phyloP scores from a whole-genome alignment of 371 early-diverging fungal species.

The Mucor irregularis region DNA sequence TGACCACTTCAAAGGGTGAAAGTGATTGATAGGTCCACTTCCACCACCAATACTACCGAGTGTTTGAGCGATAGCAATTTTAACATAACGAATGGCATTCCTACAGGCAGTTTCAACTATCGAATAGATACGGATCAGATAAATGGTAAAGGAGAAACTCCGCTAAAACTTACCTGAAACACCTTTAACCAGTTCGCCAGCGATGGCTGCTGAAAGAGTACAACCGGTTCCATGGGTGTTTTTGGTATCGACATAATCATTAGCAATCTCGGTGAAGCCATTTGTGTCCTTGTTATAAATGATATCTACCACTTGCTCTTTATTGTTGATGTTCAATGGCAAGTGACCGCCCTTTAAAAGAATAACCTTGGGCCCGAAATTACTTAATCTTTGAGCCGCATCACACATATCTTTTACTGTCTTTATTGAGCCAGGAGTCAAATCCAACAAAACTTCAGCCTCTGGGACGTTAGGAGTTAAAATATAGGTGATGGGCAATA shows the following conservation, averaged over 20 bases:
- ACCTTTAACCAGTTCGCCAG: slow-evolving; percentile 68
- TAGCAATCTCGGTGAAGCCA: slow-evolving; percentile 47
- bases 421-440: slow-evolving; percentile 37
- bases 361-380: slow-evolving; percentile 56
- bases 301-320: slow-evolving; percentile 59
- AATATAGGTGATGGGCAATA: slow-evolving; percentile 71
- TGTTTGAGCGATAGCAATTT: slow-evolving; percentile 58
- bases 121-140: not conserved
- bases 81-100: slow-evolving; percentile 56
- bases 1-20: slow-evolving; percentile 50
- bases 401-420: slow-evolving; percentile 52
- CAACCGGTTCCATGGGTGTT: slow-evolving; percentile 90
- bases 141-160: too few relatives aligned
- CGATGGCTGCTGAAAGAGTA: slow-evolving; percentile 82
- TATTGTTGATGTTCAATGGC: slow-evolving; percentile 36
- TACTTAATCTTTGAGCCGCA: slow-evolving; percentile 54
- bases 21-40: slow-evolving; percentile 78
- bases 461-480: slow-evolving; percentile 87
- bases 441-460: slow-evolving; percentile 61
- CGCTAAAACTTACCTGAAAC: slow-evolving; percentile 52
- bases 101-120: slow-evolving; percentile 48
- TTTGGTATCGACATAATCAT: slow-evolving; percentile 58
- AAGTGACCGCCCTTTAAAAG: slow-evolving; percentile 85
- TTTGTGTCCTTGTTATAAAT: slow-evolving; percentile 51
- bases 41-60: slow-evolving; percentile 61